Conservation (phyloP, 257 asterid species). For the Fraxinus pennsylvanica region DNA sequence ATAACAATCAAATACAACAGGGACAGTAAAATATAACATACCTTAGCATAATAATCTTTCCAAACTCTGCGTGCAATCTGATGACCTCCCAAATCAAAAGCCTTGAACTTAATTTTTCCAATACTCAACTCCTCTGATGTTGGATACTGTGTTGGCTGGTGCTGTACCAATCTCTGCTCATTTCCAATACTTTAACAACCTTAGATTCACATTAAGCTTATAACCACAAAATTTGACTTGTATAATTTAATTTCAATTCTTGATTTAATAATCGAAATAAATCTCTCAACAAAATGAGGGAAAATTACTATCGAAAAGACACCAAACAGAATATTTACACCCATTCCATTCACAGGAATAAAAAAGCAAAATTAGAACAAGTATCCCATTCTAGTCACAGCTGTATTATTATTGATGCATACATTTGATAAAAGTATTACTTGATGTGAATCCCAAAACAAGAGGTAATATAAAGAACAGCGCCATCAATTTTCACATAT, state of each 20-base stretch:
- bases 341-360: not conserved
- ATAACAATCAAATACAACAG: not conserved
- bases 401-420: not conserved
- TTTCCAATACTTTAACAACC: not conserved
- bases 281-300: not conserved
- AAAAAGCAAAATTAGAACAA: not conserved
- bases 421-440: not conserved
- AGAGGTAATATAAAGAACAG: not conserved
- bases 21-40: not conserved
- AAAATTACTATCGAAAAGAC: not conserved
- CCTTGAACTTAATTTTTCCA: not conserved
- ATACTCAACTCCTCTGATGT: slow-evolving; percentile 5
- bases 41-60: slow-evolving; percentile 7
- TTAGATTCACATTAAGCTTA: not conserved
- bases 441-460: not conserved
- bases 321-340: not conserved
- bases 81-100: slow-evolving; percentile 3
- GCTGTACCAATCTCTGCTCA: slow-evolving; percentile 5
- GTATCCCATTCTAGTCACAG: not conserved
- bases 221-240: not conserved
- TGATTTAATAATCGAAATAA: not conserved
- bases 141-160: slow-evolving; percentile 7
- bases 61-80: slow-evolving; percentile 6
- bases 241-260: not conserved
- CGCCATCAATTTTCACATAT: not conserved